Percentiles rank a stretch among this genome's conserved stretches.
These are phyloP conservation scores for Cladosporium sp. DNA, from an alignment of 2,329 filamentous ascomycete genomes.

Conservation along the genomic window DNA sequence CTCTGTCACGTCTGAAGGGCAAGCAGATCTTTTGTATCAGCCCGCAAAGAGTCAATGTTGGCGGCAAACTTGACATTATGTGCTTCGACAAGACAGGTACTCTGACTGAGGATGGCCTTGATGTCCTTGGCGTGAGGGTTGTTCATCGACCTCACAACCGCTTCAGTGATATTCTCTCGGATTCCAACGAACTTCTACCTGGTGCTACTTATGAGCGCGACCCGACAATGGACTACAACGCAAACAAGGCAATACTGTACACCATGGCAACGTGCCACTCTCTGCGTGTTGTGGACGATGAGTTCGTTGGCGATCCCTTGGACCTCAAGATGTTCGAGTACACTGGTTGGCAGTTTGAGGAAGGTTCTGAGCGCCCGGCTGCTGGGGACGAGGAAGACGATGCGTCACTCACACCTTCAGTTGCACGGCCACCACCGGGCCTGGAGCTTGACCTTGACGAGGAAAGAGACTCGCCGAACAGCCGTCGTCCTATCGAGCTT, in stretches of 20 bases:
- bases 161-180: slow-evolving; percentile 73
- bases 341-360: slow-evolving; percentile 86
- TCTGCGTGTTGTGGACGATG: slow-evolving; percentile 76
- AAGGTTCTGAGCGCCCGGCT: slow-evolving; percentile 64
- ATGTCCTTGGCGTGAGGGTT: slow-evolving; percentile 83
- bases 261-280: slow-evolving; percentile 98
- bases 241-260: slow-evolving; percentile 71
- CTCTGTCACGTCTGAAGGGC: slow-evolving; percentile 75
- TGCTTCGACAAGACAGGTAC: slow-evolving; percentile 99
- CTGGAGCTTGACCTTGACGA: slow-evolving; percentile 56
- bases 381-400: slow-evolving; percentile 70
- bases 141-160: slow-evolving; percentile 60
- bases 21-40: slow-evolving; percentile 97
- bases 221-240: slow-evolving; percentile 56
- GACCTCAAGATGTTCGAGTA: slow-evolving; percentile 99
- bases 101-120: slow-evolving; percentile 89
- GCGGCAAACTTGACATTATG: slow-evolving; percentile 90
- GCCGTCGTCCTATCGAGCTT: slow-evolving; percentile 65
- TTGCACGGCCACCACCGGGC: slow-evolving; percentile 72
- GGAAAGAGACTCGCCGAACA: slow-evolving; percentile 37
- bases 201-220: slow-evolving; percentile 53
- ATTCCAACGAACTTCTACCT: slow-evolving; percentile 57
- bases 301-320: slow-evolving; percentile 87
- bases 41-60: slow-evolving; percentile 93
- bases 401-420: slow-evolving; percentile 74